Evolutionary conservation across 2,329 filamentous ascomycete species (phyloP), one percentile per base, ranked within the genome.

Genomic region (Fusarium sp.): DNA sequence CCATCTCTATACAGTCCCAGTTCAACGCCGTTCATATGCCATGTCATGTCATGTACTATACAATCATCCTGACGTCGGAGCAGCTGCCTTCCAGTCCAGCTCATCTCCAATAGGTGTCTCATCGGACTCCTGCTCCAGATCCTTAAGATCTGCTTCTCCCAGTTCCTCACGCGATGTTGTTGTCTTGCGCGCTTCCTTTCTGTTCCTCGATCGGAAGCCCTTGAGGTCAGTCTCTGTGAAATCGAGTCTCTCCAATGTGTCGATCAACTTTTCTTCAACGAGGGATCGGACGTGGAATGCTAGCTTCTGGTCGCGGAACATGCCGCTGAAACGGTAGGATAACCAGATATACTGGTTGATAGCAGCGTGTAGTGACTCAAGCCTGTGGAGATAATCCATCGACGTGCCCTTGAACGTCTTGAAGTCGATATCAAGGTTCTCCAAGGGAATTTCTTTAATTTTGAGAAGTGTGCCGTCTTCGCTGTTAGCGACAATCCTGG

Each of bases 311-410:
- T 92, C 93, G 11, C 85, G 88, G 81, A 98, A 97, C 57, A 97
- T 87, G 55, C 94, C 93, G 8, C 90, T 87, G 81, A 96, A 97
- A 12, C 96, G 92, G 82, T 96, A 98, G 76, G 93, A 96, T 22
- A 99, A 87, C 96, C 96, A 99, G 5, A 97, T 87, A 80, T 98
- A 99, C 53, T 95, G 85, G 50, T 96, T 94, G 42, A 99, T 85
- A 35, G 90, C 87, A 77, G 94, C 93, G 84, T 99, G 96, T 22
- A 99, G 86, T 7, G 85, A 81, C 81, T 99, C 96, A 26, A 98
- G 85, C 14, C 86, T 83, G 62, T 85, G 84, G 17, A 99, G 86
- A 74, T 94, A 94, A 0, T 85, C 81, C 60, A 87, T 83, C 20
- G 82, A 80, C 2, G 80, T 80, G 1, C 82, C 80, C 2, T 83